Base-by-base conservation (phyloP, 2,329 filamentous ascomycete genomes). In the Clonostachys byssicola region DNA sequence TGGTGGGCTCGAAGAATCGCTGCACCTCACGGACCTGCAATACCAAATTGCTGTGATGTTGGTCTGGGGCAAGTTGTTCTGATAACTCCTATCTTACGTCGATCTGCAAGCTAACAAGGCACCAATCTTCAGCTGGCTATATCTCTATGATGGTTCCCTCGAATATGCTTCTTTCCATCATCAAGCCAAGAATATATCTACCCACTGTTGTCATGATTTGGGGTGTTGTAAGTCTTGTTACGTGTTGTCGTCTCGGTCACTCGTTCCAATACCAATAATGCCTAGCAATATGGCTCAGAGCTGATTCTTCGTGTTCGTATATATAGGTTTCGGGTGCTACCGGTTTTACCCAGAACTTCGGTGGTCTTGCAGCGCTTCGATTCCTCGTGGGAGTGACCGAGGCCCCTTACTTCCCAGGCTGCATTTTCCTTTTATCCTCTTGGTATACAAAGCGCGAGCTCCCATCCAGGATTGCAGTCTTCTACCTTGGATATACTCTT, bases 321-420 rank as follows among this genome's bases (percentile, higher is more conserved):
- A 20, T 20, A 6, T 16, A 43, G 10, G 49, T 72, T 30, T 71
- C 17, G 71, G 68, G 67, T 67, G 67, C 6, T 52, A 49, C 47
- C 20, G 47, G 47, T 5, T 42, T 55, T 16, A 57, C 70, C 13
- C 57, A 56, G 4, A 65, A 60, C 47, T 74, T 69, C 43, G 58
- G 61, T 7, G 64, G 60, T 2, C 66, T 71, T 36, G 58, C 58
- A 2, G 56, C 62, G 2, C 61, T 66, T 7, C 60, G 68, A 6
- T 69, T 70, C 46, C 47, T 71, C 4, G 59, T 73, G 1, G 71
- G 70, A 1, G 64, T 73, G 40, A 61, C 61, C 3, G 71, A 74
- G 51, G 56, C 47, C 34, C 38, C 47, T n/a, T 49, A 46, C 40
- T 49, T 46, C 41, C 47, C 47, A 12, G 47, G 47, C 13, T 49